These are phyloP conservation scores for Testicularia cyperi DNA, from an alignment of 1,284 basidiomycete genomes.

Conservation along the genomic window DNA sequence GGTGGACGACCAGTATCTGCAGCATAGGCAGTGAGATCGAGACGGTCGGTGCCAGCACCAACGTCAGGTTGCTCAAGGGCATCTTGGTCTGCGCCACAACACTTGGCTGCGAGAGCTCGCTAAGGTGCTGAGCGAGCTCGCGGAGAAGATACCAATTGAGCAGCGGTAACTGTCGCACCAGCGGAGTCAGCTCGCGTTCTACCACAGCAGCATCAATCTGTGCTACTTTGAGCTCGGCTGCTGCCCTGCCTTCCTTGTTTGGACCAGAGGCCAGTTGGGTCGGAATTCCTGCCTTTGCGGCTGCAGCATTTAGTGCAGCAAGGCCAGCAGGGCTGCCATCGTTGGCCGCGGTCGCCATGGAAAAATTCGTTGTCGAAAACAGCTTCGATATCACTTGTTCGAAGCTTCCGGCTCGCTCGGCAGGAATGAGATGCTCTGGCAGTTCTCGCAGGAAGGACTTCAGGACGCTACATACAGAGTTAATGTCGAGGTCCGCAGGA, in stretches of 20 bases:
- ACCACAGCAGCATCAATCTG: constrained; percentile 2
- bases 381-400: constrained; percentile 19
- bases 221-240: constrained; percentile 4
- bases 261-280: neutral
- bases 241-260: neutral
- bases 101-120: constrained; percentile 19
- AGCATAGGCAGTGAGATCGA: constrained; percentile 42
- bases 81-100: constrained; percentile 51
- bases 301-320: neutral
- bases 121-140: constrained; percentile 48
- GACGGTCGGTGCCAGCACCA: constrained; percentile 56
- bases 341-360: neutral
- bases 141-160: constrained; percentile 56
- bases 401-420: constrained; percentile 7
- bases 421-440: constrained; percentile 42
- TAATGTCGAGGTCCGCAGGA: constrained; percentile 56
- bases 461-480: constrained; percentile 56
- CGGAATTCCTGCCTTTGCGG: constrained; percentile 1
- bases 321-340: neutral
- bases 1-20: constrained; percentile 41
- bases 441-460: constrained; percentile 56
- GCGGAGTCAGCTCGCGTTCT: constrained; percentile 10
- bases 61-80: constrained; percentile 51
- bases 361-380: constrained; percentile 4
- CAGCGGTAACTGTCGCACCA: constrained; percentile 33